These are phyloP conservation scores for Filobasidium wieringae DNA, from an alignment of 768 basidiomycete genomes.

Conservation along the genomic window DNA sequence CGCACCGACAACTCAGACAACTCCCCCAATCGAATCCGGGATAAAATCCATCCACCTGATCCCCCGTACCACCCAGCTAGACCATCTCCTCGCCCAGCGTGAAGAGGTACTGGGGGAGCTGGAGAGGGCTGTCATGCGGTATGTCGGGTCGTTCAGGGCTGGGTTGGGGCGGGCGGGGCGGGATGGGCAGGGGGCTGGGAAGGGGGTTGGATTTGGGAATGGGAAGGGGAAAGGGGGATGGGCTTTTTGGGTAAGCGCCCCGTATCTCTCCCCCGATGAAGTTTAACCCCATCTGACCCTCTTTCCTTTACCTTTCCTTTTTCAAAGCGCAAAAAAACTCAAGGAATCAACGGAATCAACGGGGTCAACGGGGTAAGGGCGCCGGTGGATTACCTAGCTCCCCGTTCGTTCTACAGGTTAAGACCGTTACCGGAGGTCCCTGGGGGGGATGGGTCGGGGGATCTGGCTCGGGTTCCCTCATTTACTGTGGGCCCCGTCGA, in stretches of 20 bases:
- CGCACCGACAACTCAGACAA: not conserved
- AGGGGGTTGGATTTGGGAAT: no score
- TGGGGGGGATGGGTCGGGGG: slow-evolving; percentile 36
- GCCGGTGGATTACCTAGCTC: slow-evolving; percentile 66
- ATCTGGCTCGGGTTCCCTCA: slow-evolving; percentile 44
- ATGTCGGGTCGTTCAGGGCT: slow-evolving; percentile 58
- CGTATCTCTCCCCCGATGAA: not conserved
- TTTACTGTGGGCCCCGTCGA: no score
- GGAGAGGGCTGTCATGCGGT: slow-evolving; percentile 66
- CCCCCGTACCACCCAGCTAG: slow-evolving; percentile 57
- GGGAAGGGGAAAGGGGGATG: not conserved
- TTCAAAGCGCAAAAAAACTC: not conserved
- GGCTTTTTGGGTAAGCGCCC: not conserved
- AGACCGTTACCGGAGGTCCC: slow-evolving; percentile 52
- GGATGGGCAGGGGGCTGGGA: not conserved
- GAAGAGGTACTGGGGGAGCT: slow-evolving; percentile 66
- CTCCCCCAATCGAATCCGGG: slow-evolving; percentile 48
- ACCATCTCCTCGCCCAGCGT: slow-evolving; percentile 58
- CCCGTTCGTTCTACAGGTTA: slow-evolving; percentile 67
- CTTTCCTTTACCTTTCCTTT: not conserved
- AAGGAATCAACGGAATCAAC: not conserved
- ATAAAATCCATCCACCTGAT: slow-evolving; percentile 63
- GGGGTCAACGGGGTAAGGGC: slow-evolving; percentile 27
- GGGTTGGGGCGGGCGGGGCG: not conserved
- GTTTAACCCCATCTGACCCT: not conserved